Base-by-base conservation (phyloP, 495 filamentous ascomycete genomes). In the Penicillium desertorum region DNA sequence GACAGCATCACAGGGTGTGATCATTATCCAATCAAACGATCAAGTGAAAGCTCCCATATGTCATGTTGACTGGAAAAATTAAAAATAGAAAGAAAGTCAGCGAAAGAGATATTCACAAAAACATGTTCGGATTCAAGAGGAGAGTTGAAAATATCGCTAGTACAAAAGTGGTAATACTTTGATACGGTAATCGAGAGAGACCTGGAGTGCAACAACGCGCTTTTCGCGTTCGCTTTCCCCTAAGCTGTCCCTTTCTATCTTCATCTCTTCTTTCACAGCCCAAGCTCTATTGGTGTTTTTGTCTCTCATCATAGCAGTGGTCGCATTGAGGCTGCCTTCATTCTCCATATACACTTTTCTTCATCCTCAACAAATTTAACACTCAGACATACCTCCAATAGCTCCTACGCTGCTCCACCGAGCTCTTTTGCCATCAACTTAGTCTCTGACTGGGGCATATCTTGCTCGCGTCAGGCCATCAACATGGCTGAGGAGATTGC, bases 401-500 rank as follows among this genome's bases (percentile, higher is more conserved):
- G 12, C 58, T 61, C 57, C 45, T 44, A 49, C 14, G n/a, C 55
- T 47, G 47, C 37, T 25, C 36, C 4, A 11, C 17, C 46, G 11
- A 56, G 27, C 49, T 51, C 39, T 41, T 42, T 34, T 20, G 32
- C 54, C 48, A 29, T 52, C 42, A 37, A 45, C 34, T 36, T 43
- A 34, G 50, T 41, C 12, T 46, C 57, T 66, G 51, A 53, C 54
- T 61, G 56, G 39, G 50, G 62, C 62, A 61, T 34, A 57, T 47
- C 49, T 57, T 58, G 54, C 66, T 62, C 54, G 58, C 50, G 49
- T 27, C 54, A 58, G 45, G 60, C 51, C 45, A 25, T 29, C 64
- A 70, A 48, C 45, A 83, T 83, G 80, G 78, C 78, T 34, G 80
- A 81, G 54, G 86, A 90, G 67, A 86, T 98, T 76, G 88, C 88